A percentile compares a stretch with the other conserved stretches of the same genome.
Conservation (phyloP, 2,329 filamentous ascomycete species). For the Fusarium piperis region DNA sequence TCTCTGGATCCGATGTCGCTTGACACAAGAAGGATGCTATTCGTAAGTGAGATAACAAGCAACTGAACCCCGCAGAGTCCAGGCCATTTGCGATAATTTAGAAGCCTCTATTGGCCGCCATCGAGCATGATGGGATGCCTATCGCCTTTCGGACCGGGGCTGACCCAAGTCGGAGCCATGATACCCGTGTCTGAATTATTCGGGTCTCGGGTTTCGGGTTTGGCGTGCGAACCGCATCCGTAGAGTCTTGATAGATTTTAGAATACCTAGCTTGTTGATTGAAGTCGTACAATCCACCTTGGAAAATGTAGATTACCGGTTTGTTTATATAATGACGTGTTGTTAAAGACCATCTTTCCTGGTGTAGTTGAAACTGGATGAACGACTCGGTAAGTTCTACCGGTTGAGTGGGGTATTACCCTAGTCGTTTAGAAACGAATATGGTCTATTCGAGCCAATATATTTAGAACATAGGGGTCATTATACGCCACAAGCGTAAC, state of each 20-base stretch:
- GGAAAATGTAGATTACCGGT: neutral
- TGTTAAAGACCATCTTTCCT: neutral
- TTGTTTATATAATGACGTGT: neutral
- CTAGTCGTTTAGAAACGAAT: neutral
- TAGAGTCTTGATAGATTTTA: neutral
- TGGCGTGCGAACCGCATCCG: neutral
- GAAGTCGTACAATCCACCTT: neutral
- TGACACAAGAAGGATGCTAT: neutral
- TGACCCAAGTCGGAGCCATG: neutral
- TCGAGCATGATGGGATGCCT: neutral
- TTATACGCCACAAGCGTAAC: neutral
- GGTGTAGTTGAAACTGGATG: neutral
- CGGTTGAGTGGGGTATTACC: neutral
- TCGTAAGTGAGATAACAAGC: neutral
- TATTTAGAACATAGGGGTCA: neutral
- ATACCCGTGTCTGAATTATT: constrained; percentile 1
- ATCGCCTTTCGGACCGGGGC: constrained; percentile 23
- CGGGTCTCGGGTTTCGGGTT: constrained; percentile 38
- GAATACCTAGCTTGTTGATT: too few species aligned
- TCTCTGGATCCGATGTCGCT: neutral
- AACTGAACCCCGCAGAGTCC: neutral
- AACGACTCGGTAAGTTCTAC: neutral
- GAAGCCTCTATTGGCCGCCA: neutral
- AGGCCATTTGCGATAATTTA: neutral
- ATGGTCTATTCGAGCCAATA: neutral